Conservation (phyloP, 148 eudicot genomes). For the Suaeda aralocaspica region DNA sequence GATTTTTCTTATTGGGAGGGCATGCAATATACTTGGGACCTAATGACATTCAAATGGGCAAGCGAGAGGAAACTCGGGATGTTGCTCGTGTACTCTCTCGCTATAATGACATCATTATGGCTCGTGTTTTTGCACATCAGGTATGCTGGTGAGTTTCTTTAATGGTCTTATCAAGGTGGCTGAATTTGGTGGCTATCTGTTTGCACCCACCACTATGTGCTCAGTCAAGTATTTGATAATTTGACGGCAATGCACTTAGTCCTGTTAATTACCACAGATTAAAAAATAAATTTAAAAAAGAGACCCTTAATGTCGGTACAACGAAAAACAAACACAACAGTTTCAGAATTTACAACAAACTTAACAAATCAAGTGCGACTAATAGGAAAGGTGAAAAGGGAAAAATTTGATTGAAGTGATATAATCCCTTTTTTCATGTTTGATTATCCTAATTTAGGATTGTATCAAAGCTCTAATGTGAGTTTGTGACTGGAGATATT, state of each 20-base stretch:
- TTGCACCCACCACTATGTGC: not conserved
- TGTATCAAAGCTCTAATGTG: not conserved
- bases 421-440: not conserved
- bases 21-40: conserved; percentile 95
- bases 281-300: no score
- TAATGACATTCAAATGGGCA: conserved; percentile 97
- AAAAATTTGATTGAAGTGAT: not conserved
- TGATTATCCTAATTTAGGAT: not conserved
- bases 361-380: not conserved
- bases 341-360: no score
- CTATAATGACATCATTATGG: conserved; percentile 95
- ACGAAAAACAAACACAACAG: no score
- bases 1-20: conserved; percentile 90
- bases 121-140: conserved; percentile 99
- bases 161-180: conserved; percentile 12
- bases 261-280: not conserved
- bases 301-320: no score
- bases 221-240: not conserved
- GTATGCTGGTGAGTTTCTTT: conserved; percentile 50
- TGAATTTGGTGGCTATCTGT: not conserved
- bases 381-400: not conserved
- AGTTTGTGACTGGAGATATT: not conserved
- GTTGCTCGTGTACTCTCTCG: conserved; percentile 92
- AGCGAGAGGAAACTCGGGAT: conserved; percentile 98
- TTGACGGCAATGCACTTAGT: not conserved